Evolutionary conservation across 2,329 filamentous ascomycete species (phyloP), one percentile per base, ranked within the genome.

Genomic region (Colletotrichum sp.): DNA sequence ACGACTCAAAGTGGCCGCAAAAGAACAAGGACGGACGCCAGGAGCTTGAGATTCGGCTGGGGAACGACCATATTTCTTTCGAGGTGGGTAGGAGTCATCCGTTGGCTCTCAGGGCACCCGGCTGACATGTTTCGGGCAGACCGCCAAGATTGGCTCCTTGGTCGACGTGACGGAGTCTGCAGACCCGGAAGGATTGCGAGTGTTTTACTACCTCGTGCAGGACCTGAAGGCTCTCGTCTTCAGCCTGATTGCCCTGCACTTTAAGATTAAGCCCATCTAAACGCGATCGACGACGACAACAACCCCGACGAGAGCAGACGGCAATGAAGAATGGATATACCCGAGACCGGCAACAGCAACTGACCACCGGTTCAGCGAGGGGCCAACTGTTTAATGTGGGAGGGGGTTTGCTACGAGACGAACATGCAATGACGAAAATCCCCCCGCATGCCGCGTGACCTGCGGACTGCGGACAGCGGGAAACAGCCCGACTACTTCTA

Each of bases 1-100:
- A 99, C 83, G 97, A 99, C 85, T 95, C 93, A 30, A 98, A 98
- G 85, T 99, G 97, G 97, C 97, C 97, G 1, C 95, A 98, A 85
- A 99, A 99, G 91, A 99, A 99, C 88, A 99, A 99, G 87, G 97
- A 99, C 81, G 97, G 97, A 44, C 92, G 96, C 78, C 97, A 99
- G 84, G 97, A 99, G 87, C 90, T 99, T 64, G 97, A 99, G 86
- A 98, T 99, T 75, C 92, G 96, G 65, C 85, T 99, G 72, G 97
- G 96, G 57, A 97, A 94, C 81, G 97, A 99, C 78, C 96, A 99
- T 85, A 99, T 99, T 80, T 98, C 96, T 2, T 99, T 99, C 80
- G 97, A 99, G 93, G 96, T 96, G 85, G 77, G 89, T 81, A 74
- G 1, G 7, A 15, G 34, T 30, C 21, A 16, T 70, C 18, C 24